Evolutionary conservation across 192 early-diverging fungal species (phyloP).

Genomic region (Gaertneriomyces sp.): DNA sequence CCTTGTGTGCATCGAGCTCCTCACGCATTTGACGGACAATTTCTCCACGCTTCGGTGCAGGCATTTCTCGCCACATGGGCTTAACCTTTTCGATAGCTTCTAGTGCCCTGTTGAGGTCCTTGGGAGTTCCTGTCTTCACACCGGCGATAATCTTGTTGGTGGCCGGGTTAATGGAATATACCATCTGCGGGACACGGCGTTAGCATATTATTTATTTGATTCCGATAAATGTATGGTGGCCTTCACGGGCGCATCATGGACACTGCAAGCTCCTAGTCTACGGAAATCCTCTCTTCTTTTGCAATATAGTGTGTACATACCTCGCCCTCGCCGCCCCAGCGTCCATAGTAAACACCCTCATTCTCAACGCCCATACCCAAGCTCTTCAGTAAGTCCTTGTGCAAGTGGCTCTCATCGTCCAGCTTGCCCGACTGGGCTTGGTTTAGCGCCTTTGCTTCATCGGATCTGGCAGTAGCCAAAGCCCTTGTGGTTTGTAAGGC

Average conservation of each 20-base stretch:
- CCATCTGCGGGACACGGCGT: background rate
- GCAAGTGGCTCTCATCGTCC: constrained; percentile 17
- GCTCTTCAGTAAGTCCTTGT: constrained; percentile 7
- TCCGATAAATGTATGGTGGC: background rate
- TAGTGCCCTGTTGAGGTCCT: constrained; percentile 59
- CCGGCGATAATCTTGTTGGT: constrained; percentile 80
- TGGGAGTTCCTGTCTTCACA: constrained; percentile 63
- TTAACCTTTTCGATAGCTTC: constrained; percentile 57
- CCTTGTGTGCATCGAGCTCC: constrained; percentile 67
- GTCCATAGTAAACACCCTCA: constrained; percentile 43
- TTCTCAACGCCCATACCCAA: constrained; percentile 32
- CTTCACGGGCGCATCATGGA: background rate
- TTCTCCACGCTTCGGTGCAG: constrained; percentile 84
- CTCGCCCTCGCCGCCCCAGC: constrained; percentile 44
- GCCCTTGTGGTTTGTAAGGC: too few relatives aligned
- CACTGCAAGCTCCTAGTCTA: background rate
- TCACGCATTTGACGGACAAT: constrained; percentile 87
- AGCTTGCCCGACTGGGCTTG: background rate
- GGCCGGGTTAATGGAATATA: constrained; percentile 54
- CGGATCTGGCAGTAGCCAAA: too few relatives aligned
- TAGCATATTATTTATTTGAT: background rate
- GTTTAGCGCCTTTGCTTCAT: background rate
- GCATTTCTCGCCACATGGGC: constrained; percentile 63
- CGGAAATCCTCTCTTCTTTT: background rate
- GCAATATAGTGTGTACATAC: constrained; percentile 2